phyloP scores from a whole-genome alignment of 108 stramenopile species.

The Discostella stelligeroides region DNA sequence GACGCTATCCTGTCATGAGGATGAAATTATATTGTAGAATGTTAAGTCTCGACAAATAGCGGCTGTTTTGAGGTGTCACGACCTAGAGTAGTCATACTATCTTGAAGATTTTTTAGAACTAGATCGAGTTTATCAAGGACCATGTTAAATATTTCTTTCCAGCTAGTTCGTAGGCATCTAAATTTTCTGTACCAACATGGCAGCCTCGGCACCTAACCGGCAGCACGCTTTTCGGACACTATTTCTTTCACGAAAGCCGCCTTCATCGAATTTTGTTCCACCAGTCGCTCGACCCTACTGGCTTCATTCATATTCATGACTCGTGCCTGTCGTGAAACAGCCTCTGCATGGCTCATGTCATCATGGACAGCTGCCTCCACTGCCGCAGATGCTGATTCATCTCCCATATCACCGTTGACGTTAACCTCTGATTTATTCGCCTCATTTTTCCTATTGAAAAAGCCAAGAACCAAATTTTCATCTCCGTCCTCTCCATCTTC shows the following conservation, averaged over 20 bases:
- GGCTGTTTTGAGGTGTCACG: no score
- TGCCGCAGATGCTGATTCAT: conserved; percentile 8
- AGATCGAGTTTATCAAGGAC: no score
- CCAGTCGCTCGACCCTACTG: conserved; percentile 65
- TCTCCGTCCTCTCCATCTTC: conserved; percentile 58
- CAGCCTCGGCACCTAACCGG: not conserved
- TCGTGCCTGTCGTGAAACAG: conserved; percentile 32
- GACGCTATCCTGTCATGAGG: no score
- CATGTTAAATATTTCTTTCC: no score
- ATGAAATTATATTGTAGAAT: no score
- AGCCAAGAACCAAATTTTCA: conserved; percentile 57
- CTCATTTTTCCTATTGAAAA: conserved; percentile 54
- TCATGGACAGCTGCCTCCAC: conserved; percentile 41
- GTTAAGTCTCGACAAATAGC: no score
- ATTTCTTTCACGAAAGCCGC: conserved; percentile 26
- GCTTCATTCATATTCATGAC: conserved; percentile 51
- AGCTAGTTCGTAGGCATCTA: no score
- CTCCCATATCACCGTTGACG: conserved; percentile 6
- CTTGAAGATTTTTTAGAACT: no score
- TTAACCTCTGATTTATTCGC: conserved; percentile 29
- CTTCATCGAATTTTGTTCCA: conserved; percentile 66
- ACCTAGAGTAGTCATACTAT: no score
- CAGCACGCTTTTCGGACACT: conserved; percentile 24
- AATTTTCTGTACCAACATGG: no score
- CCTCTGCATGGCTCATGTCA: conserved; percentile 41